A percentile compares a stretch with the other conserved stretches of the same genome.
These are phyloP conservation scores for Nitzschia sp. DNA, from an alignment of 108 stramenopile species.

Conservation along the genomic window DNA sequence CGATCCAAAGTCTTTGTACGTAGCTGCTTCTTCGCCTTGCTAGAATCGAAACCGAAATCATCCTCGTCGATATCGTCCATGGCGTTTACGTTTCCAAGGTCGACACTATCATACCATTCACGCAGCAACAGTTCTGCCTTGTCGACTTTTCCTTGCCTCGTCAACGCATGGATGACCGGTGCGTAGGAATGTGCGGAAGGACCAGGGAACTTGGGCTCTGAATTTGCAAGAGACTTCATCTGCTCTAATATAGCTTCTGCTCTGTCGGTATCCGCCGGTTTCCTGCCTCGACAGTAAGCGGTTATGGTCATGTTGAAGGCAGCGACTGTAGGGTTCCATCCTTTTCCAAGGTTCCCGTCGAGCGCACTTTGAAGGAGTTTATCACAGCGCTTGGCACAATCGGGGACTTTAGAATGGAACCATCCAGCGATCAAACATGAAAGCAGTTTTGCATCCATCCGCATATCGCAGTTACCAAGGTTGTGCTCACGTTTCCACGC, in stretches of 20 bases:
- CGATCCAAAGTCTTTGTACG: slow-evolving; percentile 28
- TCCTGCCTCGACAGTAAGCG: slow-evolving; percentile 29
- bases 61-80: not conserved
- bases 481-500: slow-evolving; percentile 32
- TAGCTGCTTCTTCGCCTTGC: slow-evolving; percentile 4
- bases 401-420: slow-evolving; percentile 27
- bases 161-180: slow-evolving; percentile 26
- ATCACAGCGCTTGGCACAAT: slow-evolving; percentile 30
- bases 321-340: slow-evolving; percentile 6
- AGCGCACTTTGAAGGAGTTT: slow-evolving; percentile 26
- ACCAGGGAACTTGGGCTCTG: not conserved
- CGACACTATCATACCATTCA: slow-evolving; percentile 21
- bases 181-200: slow-evolving; percentile 19
- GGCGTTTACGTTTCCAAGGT: not conserved
- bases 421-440: slow-evolving; percentile 21
- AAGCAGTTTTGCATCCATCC: slow-evolving; percentile 22
- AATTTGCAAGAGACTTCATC: slow-evolving; percentile 1
- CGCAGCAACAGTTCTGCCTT: slow-evolving; percentile 27
- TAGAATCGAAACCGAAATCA: not conserved
- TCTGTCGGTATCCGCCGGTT: slow-evolving; percentile 14
- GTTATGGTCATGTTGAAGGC: slow-evolving; percentile 33
- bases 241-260: slow-evolving; percentile 25
- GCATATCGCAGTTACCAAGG: slow-evolving; percentile 29
- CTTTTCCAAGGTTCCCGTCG: slow-evolving; percentile 6
- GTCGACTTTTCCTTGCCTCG: slow-evolving; percentile 19